Base-by-base conservation (phyloP, 2,329 filamentous ascomycete genomes). In the Venturia aucupariae region DNA sequence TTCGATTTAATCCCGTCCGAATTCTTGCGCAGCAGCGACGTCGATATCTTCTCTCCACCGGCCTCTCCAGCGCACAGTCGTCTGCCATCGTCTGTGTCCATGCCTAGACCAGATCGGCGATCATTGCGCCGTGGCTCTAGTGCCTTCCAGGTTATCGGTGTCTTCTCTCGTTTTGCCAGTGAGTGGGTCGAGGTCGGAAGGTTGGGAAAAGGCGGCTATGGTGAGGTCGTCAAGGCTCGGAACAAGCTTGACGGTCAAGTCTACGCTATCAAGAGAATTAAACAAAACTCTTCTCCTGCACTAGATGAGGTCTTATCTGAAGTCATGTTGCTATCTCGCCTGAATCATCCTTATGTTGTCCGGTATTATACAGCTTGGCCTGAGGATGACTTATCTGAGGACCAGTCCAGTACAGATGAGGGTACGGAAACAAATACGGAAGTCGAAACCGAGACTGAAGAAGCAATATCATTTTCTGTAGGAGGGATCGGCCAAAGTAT, bases 181-280 rank as follows among this genome's bases (percentile, higher is more conserved):
- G 94, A 97, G 70, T 99, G 96, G 75, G 87, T 92, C 22, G 92
- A 97, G 75, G 87, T 94, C 71, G 91, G 90, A 17, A 85, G 90
- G 4, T 81, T 99, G 15, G 94, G 94, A 3, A 95, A 93, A 73
- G 94, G 94, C 54, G 94, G 93, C 0, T 99, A 96, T 76, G 94
- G 94, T 5, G 91, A 97, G 76, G 94, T 99, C 27, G 91, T 97
- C 64, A 95, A 96, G 74, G 93, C 93, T 2, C 85, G 93, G 39
- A 96, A 96, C 75, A 96, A 94, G 77, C 84, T 97, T 4, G 94
- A 97, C 73, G 90, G 90, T 0, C 90, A 92, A 65, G 88, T 95
- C 54, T 99, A 97, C 75, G 94, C 94, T 22, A 90, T 99, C 73
- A 99, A 99, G 75, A 97, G 97, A 74, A 94, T 99, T 67, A 90